These are phyloP conservation scores for Byssochlamys sp. DNA, from an alignment of 2,329 filamentous ascomycete species.

Conservation along the genomic window DNA sequence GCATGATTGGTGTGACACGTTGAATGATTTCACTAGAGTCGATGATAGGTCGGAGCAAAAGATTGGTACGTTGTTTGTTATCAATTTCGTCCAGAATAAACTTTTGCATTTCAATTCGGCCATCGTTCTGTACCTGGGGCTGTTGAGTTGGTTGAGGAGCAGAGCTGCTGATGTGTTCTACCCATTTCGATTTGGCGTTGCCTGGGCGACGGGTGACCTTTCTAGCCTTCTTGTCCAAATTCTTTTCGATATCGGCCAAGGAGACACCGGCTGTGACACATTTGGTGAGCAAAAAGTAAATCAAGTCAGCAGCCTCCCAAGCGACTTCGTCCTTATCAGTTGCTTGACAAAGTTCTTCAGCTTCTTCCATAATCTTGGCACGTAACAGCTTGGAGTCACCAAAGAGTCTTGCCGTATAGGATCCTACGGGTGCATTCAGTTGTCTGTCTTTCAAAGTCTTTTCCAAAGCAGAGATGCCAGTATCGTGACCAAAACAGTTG, in stretches of 20 bases:
- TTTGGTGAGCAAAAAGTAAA: conserved; percentile 91
- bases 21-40: conserved; percentile 89
- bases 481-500: conserved; percentile 81
- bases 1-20: conserved; percentile 79
- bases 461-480: conserved; percentile 72
- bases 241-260: conserved; percentile 80
- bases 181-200: conserved; percentile 89
- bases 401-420: conserved; percentile 88
- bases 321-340: conserved; percentile 72
- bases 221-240: conserved; percentile 86
- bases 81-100: conserved; percentile 46
- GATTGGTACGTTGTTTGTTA: conserved; percentile 58
- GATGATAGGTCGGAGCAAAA: conserved; percentile 52
- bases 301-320: conserved; percentile 86
- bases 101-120: no score
- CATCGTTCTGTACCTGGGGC: no score
- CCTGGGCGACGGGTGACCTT: conserved; percentile 90
- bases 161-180: conserved; percentile 66
- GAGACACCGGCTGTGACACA: conserved; percentile 75
- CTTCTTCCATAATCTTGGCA: conserved; percentile 98
- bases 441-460: conserved; percentile 78
- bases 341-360: conserved; percentile 85
- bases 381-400: conserved; percentile 78
- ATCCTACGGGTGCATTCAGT: conserved; percentile 70
- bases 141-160: conserved; percentile 22